Percentiles rank a stretch among this genome's conserved stretches.
These are phyloP conservation scores for Podospora pseudoanserina DNA, from an alignment of 495 filamentous ascomycete genomes.

Conservation along the genomic window DNA sequence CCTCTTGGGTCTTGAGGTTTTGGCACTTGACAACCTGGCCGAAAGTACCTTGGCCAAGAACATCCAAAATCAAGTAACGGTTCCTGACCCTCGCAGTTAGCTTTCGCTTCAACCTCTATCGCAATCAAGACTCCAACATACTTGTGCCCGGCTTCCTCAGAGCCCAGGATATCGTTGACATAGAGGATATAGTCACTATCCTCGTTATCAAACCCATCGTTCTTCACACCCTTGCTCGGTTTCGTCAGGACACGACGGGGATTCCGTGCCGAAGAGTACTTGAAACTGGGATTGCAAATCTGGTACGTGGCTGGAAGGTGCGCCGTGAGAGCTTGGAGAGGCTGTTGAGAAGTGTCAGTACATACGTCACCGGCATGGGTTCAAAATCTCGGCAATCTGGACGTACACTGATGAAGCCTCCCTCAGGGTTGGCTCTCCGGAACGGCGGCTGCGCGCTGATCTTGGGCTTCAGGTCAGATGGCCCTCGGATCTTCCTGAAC, in stretches of 20 bases:
- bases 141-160: conserved; percentile 97
- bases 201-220: conserved; percentile 98
- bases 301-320: conserved; percentile 94
- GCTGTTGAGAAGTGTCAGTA: conserved; percentile 49
- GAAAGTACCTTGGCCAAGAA: conserved; percentile 96
- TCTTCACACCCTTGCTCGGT: conserved; percentile 97
- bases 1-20: conserved; percentile 95
- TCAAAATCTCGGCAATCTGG: background rate
- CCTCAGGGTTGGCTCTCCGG: conserved; percentile 91
- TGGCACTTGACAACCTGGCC: conserved; percentile 99
- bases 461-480: conserved; percentile 74
- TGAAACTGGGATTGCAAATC: conserved; percentile 97
- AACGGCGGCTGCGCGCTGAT: conserved; percentile 85
- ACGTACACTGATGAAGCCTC: conserved; percentile 96
- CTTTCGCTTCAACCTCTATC: background rate
- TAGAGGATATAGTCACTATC: conserved; percentile 99
- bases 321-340: conserved; percentile 90
- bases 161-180: conserved; percentile 97
- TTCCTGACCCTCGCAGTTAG: conserved; percentile 60
- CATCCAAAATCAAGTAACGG: conserved; percentile 95
- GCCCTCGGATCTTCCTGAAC: conserved; percentile 70
- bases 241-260: conserved; percentile 97
- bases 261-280: conserved; percentile 99
- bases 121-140: conserved; percentile 42
- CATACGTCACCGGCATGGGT: background rate